Base-by-base conservation (phyloP, 2,329 filamentous ascomycete species). In the Sclerotinia sclerotiorum region DNA sequence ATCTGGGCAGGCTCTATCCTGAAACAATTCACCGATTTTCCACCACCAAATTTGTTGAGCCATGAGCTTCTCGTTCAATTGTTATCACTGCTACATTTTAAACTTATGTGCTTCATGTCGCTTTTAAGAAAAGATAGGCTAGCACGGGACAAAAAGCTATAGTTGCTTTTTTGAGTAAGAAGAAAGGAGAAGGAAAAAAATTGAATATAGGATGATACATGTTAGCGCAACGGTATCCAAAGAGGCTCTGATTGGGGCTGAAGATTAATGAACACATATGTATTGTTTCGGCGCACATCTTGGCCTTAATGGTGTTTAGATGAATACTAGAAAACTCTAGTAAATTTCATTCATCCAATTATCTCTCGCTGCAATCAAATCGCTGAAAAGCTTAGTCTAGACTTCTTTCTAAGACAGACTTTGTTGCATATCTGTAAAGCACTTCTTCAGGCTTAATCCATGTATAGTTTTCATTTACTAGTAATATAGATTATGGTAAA, bases 121-220 rank as follows among this genome's bases (percentile, higher is more conserved):
- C 11, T 10, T 54, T 5, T 2, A 32, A 54, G 17, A 54, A 19
- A 1, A 13, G 27, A 52, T 52, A 17, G 29, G 21, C 19, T 35
- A 0, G 10, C 32, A 7, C 3, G 29, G 32, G 32, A 35, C 1
- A 8, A 17, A 2, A 8, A 11, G 13, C 39, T 5, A 56, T 39
- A 21, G 39, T n/a, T 39, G 11, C 2, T 56, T 56, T 3, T 42
- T 42, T 17, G 39, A 8, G 15, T 11, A 42, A 35, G 32, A 35
- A 8, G 32, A 35, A 32, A 6, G 35, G 6, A 27, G 13, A 24
- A n/a, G 6, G 42, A 1, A 8, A 19, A 39, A 42, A 57, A 0
- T 1, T 1, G 7, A 1, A 17, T 5, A 5, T 5, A 8, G 35
- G 19, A 17, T 57, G 0, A 57, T 19, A 1, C n/a, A 2, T 24